phyloP scores from a whole-genome alignment of 2,329 filamentous ascomycete genomes.

The Fusarium verticillioides region DNA sequence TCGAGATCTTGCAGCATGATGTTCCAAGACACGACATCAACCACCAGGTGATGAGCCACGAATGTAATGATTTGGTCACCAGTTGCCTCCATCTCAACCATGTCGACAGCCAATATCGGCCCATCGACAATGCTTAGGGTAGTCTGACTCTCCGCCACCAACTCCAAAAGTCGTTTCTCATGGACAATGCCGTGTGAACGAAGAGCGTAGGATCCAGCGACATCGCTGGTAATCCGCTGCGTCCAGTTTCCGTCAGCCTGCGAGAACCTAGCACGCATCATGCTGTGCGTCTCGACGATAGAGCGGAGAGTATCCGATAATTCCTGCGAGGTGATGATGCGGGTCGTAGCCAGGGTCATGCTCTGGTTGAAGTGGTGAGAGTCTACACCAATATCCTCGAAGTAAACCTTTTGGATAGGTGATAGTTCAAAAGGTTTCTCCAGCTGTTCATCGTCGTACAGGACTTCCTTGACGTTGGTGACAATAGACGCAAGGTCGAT shows the following conservation, averaged over 20 bases:
- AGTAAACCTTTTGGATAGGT: slow-evolving; percentile 30
- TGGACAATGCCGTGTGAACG: not conserved
- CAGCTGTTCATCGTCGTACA: slow-evolving; percentile 1
- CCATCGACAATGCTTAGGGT: slow-evolving; percentile 3
- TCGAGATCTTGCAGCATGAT: slow-evolving; percentile 51
- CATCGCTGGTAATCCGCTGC: slow-evolving; percentile 16
- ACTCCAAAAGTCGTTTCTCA: not conserved
- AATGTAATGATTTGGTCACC: slow-evolving; percentile 39
- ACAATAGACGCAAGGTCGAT: slow-evolving; percentile 30
- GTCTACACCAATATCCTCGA: not conserved
- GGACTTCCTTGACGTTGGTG: not conserved
- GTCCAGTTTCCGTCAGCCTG: not conserved
- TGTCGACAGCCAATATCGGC: slow-evolving; percentile 26
- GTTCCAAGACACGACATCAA: slow-evolving; percentile 61
- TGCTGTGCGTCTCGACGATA: slow-evolving; percentile 27
- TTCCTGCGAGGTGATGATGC: not conserved
- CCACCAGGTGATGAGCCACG: slow-evolving; percentile 52
- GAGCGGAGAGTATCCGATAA: slow-evolving; percentile 2
- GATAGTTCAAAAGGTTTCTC: slow-evolving; percentile 3
- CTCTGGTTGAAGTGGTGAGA: slow-evolving; percentile 38
- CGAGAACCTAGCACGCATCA: slow-evolving; percentile 32
- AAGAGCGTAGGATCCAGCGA: slow-evolving; percentile 1
- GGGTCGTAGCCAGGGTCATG: slow-evolving; percentile 11
- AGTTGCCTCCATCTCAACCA: slow-evolving; percentile 19
- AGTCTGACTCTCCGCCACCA: slow-evolving; percentile 13